Conservation (phyloP, 305 asterid genomes). For the Solanum aculeatissimum region DNA sequence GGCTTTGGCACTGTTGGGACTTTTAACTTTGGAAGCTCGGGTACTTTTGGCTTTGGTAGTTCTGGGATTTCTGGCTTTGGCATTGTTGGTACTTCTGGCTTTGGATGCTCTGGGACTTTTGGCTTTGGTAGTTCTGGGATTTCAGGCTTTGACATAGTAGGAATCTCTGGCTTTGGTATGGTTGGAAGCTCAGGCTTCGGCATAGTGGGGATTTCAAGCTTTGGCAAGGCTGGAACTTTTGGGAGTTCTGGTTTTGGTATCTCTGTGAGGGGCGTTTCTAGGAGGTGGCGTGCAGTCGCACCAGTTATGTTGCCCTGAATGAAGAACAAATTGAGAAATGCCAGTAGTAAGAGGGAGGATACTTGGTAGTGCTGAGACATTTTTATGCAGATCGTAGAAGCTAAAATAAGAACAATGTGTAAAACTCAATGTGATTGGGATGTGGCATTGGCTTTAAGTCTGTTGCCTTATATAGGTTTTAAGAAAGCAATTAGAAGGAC, state of each 20-base stretch:
- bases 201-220: background rate
- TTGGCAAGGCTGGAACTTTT: background rate
- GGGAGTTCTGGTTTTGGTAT: constrained; percentile 10
- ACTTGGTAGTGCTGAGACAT: background rate
- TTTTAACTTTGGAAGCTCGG: no score
- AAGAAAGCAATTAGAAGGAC: background rate
- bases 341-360: background rate
- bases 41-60: background rate
- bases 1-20: background rate
- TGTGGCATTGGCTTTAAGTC: background rate
- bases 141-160: constrained; percentile 1
- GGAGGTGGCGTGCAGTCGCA: constrained; percentile 7
- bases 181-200: constrained; percentile 4
- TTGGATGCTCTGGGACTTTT: background rate
- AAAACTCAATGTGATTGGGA: background rate
- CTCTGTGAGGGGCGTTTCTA: constrained; percentile 1
- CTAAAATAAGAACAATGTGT: background rate
- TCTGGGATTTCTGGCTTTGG: background rate
- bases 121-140: background rate
- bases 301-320: background rate
- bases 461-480: background rate
- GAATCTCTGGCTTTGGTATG: background rate
- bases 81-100: background rate
- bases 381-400: background rate
- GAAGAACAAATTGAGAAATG: background rate